These are phyloP conservation scores for Coleophoma cylindrospora DNA, from an alignment of 2,329 filamentous ascomycete species.

Conservation along the genomic window DNA sequence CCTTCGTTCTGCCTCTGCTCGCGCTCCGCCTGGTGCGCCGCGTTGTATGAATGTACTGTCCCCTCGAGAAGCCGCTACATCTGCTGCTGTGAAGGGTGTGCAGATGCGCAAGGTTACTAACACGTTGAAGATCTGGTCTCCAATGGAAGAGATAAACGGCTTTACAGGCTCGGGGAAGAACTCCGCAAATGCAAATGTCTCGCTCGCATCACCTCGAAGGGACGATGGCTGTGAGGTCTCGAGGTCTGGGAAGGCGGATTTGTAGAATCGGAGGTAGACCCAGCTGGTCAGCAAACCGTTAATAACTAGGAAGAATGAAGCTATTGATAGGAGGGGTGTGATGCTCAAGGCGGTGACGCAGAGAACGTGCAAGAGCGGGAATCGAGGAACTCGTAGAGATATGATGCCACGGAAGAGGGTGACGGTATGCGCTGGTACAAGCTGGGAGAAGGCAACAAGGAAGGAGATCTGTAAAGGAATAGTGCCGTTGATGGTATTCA, in stretches of 20 bases:
- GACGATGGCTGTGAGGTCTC: constrained; percentile 54
- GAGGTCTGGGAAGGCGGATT: constrained; percentile 65
- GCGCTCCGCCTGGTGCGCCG: constrained; percentile 59
- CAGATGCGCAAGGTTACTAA: constrained; percentile 75
- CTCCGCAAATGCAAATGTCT: constrained; percentile 92
- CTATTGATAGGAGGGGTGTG: constrained; percentile 55
- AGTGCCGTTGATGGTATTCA: constrained; percentile 81
- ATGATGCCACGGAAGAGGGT: constrained; percentile 85
- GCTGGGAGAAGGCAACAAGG: constrained; percentile 94
- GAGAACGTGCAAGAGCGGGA: constrained; percentile 70
- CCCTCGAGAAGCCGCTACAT: constrained; percentile 71
- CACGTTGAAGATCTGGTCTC: constrained; percentile 68
- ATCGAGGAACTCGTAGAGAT: constrained; percentile 76
- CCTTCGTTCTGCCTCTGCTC: constrained; percentile 87
- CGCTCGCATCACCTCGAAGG: constrained; percentile 85
- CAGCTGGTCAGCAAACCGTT: constrained; percentile 84
- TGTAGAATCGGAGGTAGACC: constrained; percentile 96
- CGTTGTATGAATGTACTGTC: constrained; percentile 52
- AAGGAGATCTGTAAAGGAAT: constrained; percentile 88
- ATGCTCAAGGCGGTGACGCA: constrained; percentile 65
- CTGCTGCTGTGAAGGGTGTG: constrained; percentile 78
- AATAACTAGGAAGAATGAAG: constrained; percentile 72
- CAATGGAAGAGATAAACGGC: constrained; percentile 68
- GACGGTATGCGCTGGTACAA: constrained; percentile 94
- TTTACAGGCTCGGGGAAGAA: constrained; percentile 89